Percentiles rank a stretch among this genome's conserved stretches.
These are phyloP conservation scores for Capsicum pubescens DNA, from an alignment of 257 asterid genomes.

Conservation along the genomic window DNA sequence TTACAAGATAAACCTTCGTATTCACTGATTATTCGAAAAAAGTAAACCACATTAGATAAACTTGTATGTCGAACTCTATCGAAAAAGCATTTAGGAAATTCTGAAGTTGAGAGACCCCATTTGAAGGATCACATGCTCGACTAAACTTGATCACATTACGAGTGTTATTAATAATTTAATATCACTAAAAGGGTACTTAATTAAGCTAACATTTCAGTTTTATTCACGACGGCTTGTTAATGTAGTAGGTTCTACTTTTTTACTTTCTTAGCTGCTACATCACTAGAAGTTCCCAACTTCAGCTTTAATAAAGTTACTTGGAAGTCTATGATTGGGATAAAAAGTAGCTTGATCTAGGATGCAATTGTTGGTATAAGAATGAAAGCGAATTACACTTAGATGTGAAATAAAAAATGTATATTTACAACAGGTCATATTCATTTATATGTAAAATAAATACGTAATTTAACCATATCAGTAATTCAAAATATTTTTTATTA, in stretches of 20 bases:
- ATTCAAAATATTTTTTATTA: neutral
- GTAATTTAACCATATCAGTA: neutral
- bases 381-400: neutral
- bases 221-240: neutral
- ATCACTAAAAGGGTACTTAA: neutral
- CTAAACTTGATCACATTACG: no score
- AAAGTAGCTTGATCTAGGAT: neutral
- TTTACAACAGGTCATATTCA: neutral
- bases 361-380: neutral
- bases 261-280: slow-evolving; percentile 26
- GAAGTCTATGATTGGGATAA: slow-evolving; percentile 8
- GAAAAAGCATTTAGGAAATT: no score
- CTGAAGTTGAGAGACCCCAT: no score
- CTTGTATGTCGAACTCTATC: no score
- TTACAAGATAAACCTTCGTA: no score
- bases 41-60: no score
- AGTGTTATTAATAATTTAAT: neutral
- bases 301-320: neutral
- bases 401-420: neutral
- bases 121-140: no score
- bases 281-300: neutral
- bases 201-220: neutral
- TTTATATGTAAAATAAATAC: neutral
- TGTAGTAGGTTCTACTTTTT: neutral
- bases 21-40: no score